Conservation (phyloP, 768 basidiomycete species). For the Xerocomellus dryophilus region DNA sequence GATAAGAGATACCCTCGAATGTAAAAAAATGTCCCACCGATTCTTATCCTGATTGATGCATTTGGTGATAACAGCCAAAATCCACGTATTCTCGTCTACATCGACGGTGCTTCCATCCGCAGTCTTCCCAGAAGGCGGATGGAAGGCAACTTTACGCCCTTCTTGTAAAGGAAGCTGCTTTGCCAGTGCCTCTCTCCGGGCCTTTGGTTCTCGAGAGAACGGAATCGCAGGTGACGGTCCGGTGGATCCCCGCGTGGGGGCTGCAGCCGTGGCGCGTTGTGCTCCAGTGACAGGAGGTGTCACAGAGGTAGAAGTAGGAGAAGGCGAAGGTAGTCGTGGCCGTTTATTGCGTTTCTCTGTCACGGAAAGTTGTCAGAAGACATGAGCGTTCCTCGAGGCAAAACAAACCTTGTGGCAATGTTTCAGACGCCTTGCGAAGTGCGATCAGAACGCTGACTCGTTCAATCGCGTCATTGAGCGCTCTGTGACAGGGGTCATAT, state of each 20-base stretch:
- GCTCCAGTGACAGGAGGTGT: conserved; percentile 25
- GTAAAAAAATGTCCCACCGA: conserved; percentile 39
- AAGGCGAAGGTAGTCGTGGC: conserved; percentile 66
- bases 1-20: not conserved
- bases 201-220: conserved; percentile 64
- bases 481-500: conserved; percentile 40
- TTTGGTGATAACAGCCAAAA: conserved; percentile 70
- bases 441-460: conserved; percentile 66
- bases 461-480: conserved; percentile 71
- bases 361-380: conserved; percentile 1
- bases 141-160: conserved; percentile 80
- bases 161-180: conserved; percentile 67
- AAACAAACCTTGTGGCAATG: conserved; percentile 49
- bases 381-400: not conserved
- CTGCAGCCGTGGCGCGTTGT: conserved; percentile 14
- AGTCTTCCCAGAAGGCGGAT: conserved; percentile 59
- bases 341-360: conserved; percentile 78
- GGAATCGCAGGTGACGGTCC: conserved; percentile 50
- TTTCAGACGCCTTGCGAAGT: conserved; percentile 68
- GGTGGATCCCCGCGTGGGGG: conserved; percentile 49
- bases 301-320: conserved; percentile 48
- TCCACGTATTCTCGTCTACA: conserved; percentile 59
- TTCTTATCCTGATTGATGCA: conserved; percentile 73
- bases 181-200: conserved; percentile 57
- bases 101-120: conserved; percentile 49